Base-by-base conservation (phyloP, 1,284 basidiomycete genomes). In the Microbotryum silenes-acaulis region DNA sequence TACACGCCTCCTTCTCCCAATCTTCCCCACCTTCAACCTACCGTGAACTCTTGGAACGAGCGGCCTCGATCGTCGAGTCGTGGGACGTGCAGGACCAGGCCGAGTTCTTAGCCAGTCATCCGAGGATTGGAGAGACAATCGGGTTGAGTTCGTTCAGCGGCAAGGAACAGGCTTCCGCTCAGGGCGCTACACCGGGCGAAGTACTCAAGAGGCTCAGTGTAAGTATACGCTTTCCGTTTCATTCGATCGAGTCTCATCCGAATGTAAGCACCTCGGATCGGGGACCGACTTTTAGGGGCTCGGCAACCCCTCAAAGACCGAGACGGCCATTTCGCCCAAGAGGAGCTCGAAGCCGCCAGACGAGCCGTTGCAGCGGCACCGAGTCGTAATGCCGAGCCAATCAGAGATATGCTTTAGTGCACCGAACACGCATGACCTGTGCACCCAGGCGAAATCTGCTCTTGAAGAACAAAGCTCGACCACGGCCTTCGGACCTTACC, bases 71-170 rank as follows among this genome's bases (percentile, higher is more conserved):
- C 56, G 81, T 89, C 31, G 69, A 71, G 8, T 71, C 68, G 44
- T 91, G 89, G 88, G 77, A 79, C 48, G 70, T 76, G 51, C 74
- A 77, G 14, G 77, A 82, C 14, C 83, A 83, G 72, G 85, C 85
- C 0, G 76, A 77, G 59, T 92, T 96, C 72, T 80, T 93, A 63
- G 81, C 79, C 2, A 89, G 85, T 2, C 91, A 94, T 77, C 91
- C 91, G 48, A 81, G 90, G 64, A 93, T 94, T 55, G 91, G 91
- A 29, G 89, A 89, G 75, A 82, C 81, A 59, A 72, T 74, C 56
- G 83, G 84, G 33, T 78, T 93, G 20, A 88, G 86, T 2, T 79
- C 75, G 48, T 77, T 89, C 54, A 91, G 88, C 74, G 82, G 83
- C 27, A 83, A 81, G 52, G 91, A 94, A 74, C 91, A 94, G 75